Base-by-base conservation (phyloP, 225 moss, liverwort and hornwort species). In the Ulota crispa region DNA sequence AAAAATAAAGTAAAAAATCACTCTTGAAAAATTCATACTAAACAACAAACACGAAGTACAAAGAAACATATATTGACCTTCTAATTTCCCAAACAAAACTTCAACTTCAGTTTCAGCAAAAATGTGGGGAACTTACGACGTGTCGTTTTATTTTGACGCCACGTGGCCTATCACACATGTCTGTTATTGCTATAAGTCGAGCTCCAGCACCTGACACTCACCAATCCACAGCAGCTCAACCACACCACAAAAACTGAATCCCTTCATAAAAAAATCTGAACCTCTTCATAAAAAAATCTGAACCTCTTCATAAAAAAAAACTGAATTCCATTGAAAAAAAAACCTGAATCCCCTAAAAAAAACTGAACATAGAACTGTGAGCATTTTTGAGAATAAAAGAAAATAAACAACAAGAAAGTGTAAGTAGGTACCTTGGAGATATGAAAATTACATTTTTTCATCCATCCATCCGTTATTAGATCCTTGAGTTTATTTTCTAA, bases 121-220 rank as follows among this genome's bases (percentile, higher is more conserved):
- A 16, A 16, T 50, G 0, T 71, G 70, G 16, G 34, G 59, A 77
- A 85, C 91, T 88, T 81, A 93, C 93, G 83, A 91, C 61, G 7
- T 89, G 81, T 27, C 87, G 86, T 77, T 72, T 81, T 50, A 74
- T 70, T 70, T 80, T 83, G 68, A 86, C 81, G 68, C 88, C 91
- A 56, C 81, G 73, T 18, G 88, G 91, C 57, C 80, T 89, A 66
- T 83, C 77, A 83, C 93, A 93, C 86, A 86, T 85, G 81, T 93
- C 89, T 42, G 91, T 91, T 42, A 91, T 76, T 82, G 85, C 89
- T 83, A 93, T 79, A 18, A 93, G 78, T 63, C 91, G 86, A 81
- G 81, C 86, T 83, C 88, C 93, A 34, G 85, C 91, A 85, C 91
- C 91, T 93, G 88, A 73, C 50, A 39, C 23, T 54, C 81, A 73